Conservation (phyloP, 2,329 filamentous ascomycete species). For the Aspergillus pseudoglaucus region DNA sequence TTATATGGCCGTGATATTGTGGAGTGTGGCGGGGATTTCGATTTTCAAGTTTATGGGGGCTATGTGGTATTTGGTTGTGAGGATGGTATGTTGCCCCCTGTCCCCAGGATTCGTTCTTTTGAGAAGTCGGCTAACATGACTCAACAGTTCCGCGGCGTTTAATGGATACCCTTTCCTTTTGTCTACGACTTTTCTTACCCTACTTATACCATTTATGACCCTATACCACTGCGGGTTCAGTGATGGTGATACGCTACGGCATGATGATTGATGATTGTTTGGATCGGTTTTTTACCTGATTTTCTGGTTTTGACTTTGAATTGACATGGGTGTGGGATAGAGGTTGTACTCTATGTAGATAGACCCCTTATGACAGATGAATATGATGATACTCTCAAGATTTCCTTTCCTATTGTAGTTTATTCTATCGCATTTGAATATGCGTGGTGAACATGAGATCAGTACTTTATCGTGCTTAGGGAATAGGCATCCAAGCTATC, state of each 20-base stretch:
- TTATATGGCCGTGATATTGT: constrained; percentile 81
- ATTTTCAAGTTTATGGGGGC: constrained; percentile 83
- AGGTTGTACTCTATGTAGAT: background rate
- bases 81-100: constrained; percentile 60
- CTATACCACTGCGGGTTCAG: constrained; percentile 26
- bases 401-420: too few species aligned
- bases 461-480: too few species aligned
- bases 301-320: background rate
- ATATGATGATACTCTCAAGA: too few species aligned
- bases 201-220: background rate
- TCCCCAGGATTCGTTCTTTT: background rate
- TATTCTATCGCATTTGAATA: too few species aligned
- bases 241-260: constrained; percentile 17
- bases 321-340: too few species aligned
- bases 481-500: too few species aligned
- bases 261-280: constrained; percentile 14
- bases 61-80: constrained; percentile 84
- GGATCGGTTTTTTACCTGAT: background rate
- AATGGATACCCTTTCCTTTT: constrained; percentile 9
- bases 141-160: constrained; percentile 48
- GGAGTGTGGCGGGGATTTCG: constrained; percentile 78
- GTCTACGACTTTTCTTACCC: background rate
- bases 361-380: too few species aligned
- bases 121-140: constrained; percentile 19
- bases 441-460: background rate